Conservation (phyloP, 768 basidiomycete genomes). For the Mycena kentingensis region DNA sequence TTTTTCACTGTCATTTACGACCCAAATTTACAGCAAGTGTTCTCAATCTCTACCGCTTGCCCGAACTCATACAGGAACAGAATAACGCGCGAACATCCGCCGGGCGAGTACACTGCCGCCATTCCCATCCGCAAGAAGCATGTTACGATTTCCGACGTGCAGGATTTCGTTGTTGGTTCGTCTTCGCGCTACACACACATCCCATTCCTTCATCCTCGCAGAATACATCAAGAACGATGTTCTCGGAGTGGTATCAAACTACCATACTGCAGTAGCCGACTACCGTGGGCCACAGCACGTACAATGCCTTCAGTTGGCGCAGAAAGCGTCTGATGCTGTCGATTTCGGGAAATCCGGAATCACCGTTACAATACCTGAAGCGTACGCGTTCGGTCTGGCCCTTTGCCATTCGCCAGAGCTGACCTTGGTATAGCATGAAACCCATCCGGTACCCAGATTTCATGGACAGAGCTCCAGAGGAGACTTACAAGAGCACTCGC, state of each 20-base stretch:
- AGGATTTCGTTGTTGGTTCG: slow-evolving; percentile 18
- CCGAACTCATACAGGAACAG: not conserved
- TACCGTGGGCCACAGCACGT: slow-evolving; percentile 4
- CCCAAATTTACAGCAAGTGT: slow-evolving; percentile 13
- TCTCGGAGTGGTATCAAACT: slow-evolving; percentile 10
- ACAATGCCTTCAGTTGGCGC: slow-evolving; percentile 14
- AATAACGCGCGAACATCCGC: slow-evolving; percentile 10
- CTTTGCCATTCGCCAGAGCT: not conserved
- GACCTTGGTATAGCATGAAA: slow-evolving; percentile 1
- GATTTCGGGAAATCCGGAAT: slow-evolving; percentile 21
- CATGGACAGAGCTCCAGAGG: slow-evolving; percentile 7
- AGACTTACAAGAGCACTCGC: slow-evolving; percentile 10
- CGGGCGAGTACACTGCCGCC: slow-evolving; percentile 21
- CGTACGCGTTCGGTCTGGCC: not conserved
- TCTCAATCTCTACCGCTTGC: too few relatives aligned
- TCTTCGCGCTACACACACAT: too few relatives aligned
- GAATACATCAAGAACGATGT: slow-evolving; percentile 20
- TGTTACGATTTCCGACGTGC: slow-evolving; percentile 12
- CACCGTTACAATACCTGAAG: slow-evolving; percentile 4
- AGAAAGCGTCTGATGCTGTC: slow-evolving; percentile 19
- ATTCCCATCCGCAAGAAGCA: slow-evolving; percentile 1
- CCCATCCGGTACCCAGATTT: slow-evolving; percentile 18
- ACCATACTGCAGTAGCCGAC: slow-evolving; percentile 11
- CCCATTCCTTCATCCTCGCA: not conserved
- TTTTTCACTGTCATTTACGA: slow-evolving; percentile 23